These are phyloP conservation scores for Thelephora ganbajun DNA, from an alignment of 768 basidiomycete species.

Conservation along the genomic window DNA sequence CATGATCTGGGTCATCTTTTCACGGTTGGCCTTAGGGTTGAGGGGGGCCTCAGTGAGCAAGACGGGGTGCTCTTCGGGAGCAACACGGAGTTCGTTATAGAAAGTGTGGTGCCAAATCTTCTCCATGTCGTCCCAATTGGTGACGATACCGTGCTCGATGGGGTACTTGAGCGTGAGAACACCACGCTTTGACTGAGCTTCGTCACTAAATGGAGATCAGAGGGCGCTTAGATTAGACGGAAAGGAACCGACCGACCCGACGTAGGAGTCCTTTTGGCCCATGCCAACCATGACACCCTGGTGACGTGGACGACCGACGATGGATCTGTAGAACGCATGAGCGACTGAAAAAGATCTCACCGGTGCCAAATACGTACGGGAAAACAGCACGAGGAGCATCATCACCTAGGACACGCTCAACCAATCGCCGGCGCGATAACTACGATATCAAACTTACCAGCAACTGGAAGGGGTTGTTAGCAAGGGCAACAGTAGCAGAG, in stretches of 20 bases:
- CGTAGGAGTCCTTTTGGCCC: conserved; percentile 69
- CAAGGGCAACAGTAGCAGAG: conserved; percentile 45
- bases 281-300: conserved; percentile 70
- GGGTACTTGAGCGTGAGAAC: conserved; percentile 59
- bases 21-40: conserved; percentile 86
- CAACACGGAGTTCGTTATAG: conserved; percentile 89
- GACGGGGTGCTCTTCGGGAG: conserved; percentile 86
- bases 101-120: conserved; percentile 68
- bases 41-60: conserved; percentile 85
- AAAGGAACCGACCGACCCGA: conserved; percentile 30
- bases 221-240: not conserved
- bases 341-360: not conserved
- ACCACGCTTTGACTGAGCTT: conserved; percentile 64
- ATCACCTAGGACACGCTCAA: conserved; percentile 43
- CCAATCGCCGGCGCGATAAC: not conserved
- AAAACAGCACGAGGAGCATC: conserved; percentile 97
- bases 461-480: conserved; percentile 73
- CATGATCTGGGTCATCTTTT: conserved; percentile 96
- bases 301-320: conserved; percentile 62
- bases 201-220: conserved; percentile 29
- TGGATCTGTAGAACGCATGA: conserved; percentile 27
- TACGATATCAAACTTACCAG: conserved; percentile 12
- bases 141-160: conserved; percentile 60
- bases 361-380: conserved; percentile 46
- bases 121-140: conserved; percentile 71